These are phyloP conservation scores for Vanderwaltozyma yarrowii DNA, from an alignment of 805 yeast genomes.

Conservation along the genomic window DNA sequence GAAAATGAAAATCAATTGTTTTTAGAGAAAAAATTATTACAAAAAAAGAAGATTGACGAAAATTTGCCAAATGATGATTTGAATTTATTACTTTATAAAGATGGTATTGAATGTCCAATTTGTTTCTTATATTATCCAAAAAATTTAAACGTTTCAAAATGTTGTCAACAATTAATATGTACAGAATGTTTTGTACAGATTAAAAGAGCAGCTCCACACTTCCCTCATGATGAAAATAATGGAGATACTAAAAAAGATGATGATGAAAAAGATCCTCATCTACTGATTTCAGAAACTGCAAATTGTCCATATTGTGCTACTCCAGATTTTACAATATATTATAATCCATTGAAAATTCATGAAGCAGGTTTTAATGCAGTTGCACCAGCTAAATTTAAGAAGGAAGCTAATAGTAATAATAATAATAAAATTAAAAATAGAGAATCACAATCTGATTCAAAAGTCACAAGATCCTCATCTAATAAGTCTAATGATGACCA, in stretches of 20 bases:
- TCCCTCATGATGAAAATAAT: slow-evolving; percentile 55
- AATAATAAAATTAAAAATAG: slow-evolving; percentile 4
- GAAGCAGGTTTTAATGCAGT: slow-evolving; percentile 48
- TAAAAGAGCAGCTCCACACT: slow-evolving; percentile 74
- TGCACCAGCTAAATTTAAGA: slow-evolving; percentile 36
- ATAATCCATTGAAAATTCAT: slow-evolving; percentile 48
- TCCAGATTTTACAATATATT: slow-evolving; percentile 74
- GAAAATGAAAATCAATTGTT: slow-evolving; percentile 51
- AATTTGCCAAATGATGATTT: slow-evolving; percentile 30
- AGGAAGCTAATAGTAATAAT: slow-evolving; percentile 1
- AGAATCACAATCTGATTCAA: background rate
- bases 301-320: slow-evolving; percentile 91
- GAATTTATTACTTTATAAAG: slow-evolving; percentile 50
- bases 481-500: slow-evolving; percentile 5
- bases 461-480: background rate
- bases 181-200: slow-evolving; percentile 96
- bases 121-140: slow-evolving; percentile 54
- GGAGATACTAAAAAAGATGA: slow-evolving; percentile 2
- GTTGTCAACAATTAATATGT: slow-evolving; percentile 91
- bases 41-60: slow-evolving; percentile 8
- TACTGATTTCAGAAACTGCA: slow-evolving; percentile 77
- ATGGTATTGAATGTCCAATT: slow-evolving; percentile 82
- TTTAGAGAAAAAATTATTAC: slow-evolving; percentile 39
- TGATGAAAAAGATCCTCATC: slow-evolving; percentile 40
- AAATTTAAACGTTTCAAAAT: slow-evolving; percentile 54